Evolutionary conservation across 2,329 filamentous ascomycete species (phyloP).

Genomic region (Pseudogymnoascus sp.): DNA sequence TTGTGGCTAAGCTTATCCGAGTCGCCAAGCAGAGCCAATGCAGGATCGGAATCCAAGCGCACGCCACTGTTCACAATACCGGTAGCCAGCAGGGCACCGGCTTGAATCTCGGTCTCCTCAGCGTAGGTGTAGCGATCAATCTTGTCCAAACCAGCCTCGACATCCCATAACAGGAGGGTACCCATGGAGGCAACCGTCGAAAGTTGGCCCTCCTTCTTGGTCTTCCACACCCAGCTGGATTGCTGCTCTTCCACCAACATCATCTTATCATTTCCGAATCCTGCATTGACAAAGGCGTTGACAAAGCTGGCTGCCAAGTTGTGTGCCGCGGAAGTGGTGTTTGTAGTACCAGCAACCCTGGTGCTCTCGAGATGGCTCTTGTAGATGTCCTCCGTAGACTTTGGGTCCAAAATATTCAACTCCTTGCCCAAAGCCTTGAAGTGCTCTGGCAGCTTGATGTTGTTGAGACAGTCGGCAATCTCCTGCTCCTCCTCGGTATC

Average conservation of each 20-base stretch:
- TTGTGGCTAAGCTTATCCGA: slow-evolving; percentile 71
- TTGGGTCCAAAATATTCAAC: slow-evolving; percentile 92
- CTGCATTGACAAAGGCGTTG: slow-evolving; percentile 94
- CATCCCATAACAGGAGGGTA: slow-evolving; percentile 87
- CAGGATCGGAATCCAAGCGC: slow-evolving; percentile 80
- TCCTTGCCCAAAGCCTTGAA: slow-evolving; percentile 94
- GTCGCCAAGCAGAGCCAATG: slow-evolving; percentile 78
- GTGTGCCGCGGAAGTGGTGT: slow-evolving; percentile 89
- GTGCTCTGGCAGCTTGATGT: slow-evolving; percentile 79
- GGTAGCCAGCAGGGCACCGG: slow-evolving; percentile 84
- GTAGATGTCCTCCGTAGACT: slow-evolving; percentile 97
- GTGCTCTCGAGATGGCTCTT: slow-evolving; percentile 97
- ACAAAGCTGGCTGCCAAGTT: slow-evolving; percentile 95
- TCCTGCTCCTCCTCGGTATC: slow-evolving; percentile 64
- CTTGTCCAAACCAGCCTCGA: slow-evolving; percentile 84
- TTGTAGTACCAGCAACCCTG: slow-evolving; percentile 84
- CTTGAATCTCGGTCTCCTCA: slow-evolving; percentile 75
- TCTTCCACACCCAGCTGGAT: slow-evolving; percentile 97
- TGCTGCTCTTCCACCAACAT: slow-evolving; percentile 89
- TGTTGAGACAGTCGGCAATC: slow-evolving; percentile 76
- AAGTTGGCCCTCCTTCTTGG: slow-evolving; percentile 95
- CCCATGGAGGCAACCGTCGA: slow-evolving; percentile 92
- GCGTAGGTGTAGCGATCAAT: slow-evolving; percentile 92
- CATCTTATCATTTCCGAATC: slow-evolving; percentile 93
- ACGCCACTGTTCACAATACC: slow-evolving; percentile 96